These are phyloP conservation scores for Stygiomarasmius scandens DNA, from an alignment of 1,284 basidiomycete genomes.

Conservation along the genomic window DNA sequence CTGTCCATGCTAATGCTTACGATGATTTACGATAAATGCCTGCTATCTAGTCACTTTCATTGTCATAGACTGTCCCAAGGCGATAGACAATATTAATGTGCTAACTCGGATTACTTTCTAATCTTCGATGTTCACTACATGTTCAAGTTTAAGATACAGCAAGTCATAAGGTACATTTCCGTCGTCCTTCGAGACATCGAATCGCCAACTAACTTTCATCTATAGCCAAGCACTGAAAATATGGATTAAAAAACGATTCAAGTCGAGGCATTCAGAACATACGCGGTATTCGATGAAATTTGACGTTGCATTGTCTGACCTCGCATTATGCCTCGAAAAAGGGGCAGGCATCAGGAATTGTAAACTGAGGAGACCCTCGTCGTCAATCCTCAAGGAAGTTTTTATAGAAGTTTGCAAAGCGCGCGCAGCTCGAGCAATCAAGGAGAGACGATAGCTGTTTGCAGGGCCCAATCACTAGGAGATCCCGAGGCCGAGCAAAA, in stretches of 20 bases:
- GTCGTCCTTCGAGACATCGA: no score
- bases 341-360: conserved; percentile 85
- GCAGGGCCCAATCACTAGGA: not conserved
- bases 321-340: conserved; percentile 36
- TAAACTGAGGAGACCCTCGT: conserved; percentile 77
- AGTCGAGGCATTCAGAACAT: conserved; percentile 34
- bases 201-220: conserved; percentile 37
- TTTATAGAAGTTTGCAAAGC: conserved; percentile 83
- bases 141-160: no score
- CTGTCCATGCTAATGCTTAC: no score
- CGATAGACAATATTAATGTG: no score
- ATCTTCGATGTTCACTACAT: no score
- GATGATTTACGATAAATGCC: no score
- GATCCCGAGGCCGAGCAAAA: not conserved
- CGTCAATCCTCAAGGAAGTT: conserved; percentile 83
- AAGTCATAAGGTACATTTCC: no score
- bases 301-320: conserved; percentile 36
- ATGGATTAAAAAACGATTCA: not conserved
- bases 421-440: conserved; percentile 69
- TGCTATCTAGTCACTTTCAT: no score
- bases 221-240: conserved; percentile 52
- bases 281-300: conserved; percentile 86
- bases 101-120: no score
- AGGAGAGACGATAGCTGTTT: conserved; percentile 78
- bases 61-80: no score